These are phyloP conservation scores for Globisporangium iwayamae DNA, from an alignment of 352 stramenopile genomes.

Conservation along the genomic window DNA sequence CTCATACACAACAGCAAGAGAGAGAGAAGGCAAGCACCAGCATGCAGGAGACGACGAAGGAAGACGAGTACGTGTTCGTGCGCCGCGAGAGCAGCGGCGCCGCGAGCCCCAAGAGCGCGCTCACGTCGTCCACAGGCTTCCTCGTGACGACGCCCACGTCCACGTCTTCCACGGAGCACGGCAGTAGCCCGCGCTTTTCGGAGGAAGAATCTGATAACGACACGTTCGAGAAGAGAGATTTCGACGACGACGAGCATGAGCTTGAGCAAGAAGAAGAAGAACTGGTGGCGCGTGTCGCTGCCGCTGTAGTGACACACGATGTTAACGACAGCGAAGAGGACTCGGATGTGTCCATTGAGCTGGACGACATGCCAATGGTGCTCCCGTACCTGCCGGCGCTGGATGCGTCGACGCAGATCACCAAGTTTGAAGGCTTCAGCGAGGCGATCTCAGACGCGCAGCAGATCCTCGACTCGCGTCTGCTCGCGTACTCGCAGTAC, in stretches of 20 bases:
- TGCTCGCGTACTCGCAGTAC: conserved; percentile 84
- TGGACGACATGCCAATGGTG: conserved; percentile 40
- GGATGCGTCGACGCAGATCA: conserved; percentile 85
- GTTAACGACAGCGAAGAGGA: conserved; percentile 19
- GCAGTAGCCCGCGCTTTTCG: neutral
- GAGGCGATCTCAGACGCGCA: conserved; percentile 75
- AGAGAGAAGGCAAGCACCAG: neutral
- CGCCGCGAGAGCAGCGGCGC: conserved; percentile 18
- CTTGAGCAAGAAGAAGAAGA: conserved; percentile 5
- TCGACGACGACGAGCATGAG: conserved; percentile 24
- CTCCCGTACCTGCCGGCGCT: conserved; percentile 73
- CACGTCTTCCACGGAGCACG: conserved; percentile 10
- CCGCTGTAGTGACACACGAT: neutral
- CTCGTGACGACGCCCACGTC: conserved; percentile 17
- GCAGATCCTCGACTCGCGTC: conserved; percentile 66
- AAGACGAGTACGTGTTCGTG: conserved; percentile 81
- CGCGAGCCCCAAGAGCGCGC: conserved; percentile 11
- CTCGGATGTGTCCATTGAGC: conserved; percentile 43
- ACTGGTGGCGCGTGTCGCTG: neutral
- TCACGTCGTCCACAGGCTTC: conserved; percentile 10
- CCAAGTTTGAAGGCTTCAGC: conserved; percentile 73
- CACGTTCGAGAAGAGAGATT: conserved; percentile 18
- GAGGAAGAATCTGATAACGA: conserved; percentile 14
- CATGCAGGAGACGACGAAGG: conserved; percentile 27
- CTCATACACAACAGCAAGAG: neutral